phyloP scores from a whole-genome alignment of 306 rosid species.

The Begonia loranthoides region DNA sequence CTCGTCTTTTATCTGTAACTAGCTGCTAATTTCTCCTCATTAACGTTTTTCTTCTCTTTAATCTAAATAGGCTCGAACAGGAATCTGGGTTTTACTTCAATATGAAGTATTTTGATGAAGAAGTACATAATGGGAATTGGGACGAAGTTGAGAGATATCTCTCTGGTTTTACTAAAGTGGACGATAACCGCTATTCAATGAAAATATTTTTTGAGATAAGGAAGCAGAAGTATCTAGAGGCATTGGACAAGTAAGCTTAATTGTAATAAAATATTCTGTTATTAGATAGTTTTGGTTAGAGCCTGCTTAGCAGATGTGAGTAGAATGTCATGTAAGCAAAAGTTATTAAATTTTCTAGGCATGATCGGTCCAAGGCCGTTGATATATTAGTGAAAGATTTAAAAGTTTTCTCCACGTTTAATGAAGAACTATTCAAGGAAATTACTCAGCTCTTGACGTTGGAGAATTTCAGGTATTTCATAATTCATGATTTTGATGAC shows the following conservation, averaged over 20 bases:
- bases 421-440: constrained; percentile 89
- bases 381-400: constrained; percentile 86
- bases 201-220: constrained; percentile 97
- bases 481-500: neutral
- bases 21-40: constrained; percentile 14
- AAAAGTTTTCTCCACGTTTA: constrained; percentile 82
- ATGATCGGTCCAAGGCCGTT: constrained; percentile 83
- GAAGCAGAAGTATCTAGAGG: constrained; percentile 95
- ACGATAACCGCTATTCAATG: constrained; percentile 95
- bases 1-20: neutral
- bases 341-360: constrained; percentile 35
- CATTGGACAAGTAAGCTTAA: constrained; percentile 82
- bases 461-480: constrained; percentile 68
- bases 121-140: constrained; percentile 97
- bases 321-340: constrained; percentile 6
- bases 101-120: constrained; percentile 97
- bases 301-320: too few species aligned
- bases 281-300: too few species aligned
- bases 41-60: constrained; percentile 14
- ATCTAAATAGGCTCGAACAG: constrained; percentile 66
- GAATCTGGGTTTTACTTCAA: constrained; percentile 98
- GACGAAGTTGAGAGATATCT: constrained; percentile 95
- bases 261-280: too few species aligned
- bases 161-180: constrained; percentile 96
- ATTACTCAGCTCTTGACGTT: constrained; percentile 89